Conservation (phyloP, 768 basidiomycete species). For the Suillus tomentosus region DNA sequence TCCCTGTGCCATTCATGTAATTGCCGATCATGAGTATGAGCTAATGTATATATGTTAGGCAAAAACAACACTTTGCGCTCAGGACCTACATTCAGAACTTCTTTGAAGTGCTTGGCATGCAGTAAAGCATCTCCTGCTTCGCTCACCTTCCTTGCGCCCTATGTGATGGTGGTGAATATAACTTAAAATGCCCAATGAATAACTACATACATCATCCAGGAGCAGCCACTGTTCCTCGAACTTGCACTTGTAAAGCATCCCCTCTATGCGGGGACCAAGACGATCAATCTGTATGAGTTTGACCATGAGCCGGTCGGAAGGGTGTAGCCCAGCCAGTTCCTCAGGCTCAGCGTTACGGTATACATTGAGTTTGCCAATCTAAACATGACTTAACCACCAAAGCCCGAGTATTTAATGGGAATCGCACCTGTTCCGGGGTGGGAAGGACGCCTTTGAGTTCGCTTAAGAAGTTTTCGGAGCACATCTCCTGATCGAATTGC, state of each 20-base stretch:
- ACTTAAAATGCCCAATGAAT: not conserved
- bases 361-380: slow-evolving; percentile 88
- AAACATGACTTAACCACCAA: slow-evolving; percentile 9
- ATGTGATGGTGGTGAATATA: not conserved
- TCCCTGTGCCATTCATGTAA: slow-evolving; percentile 96
- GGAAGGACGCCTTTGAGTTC: slow-evolving; percentile 89
- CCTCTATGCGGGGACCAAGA: slow-evolving; percentile 82
- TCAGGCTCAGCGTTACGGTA: slow-evolving; percentile 85
- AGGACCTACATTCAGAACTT: slow-evolving; percentile 71
- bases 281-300: slow-evolving; percentile 94
- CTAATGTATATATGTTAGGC: slow-evolving; percentile 34
- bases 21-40: slow-evolving; percentile 95
- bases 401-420: not conserved
- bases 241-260: slow-evolving; percentile 91
- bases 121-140: slow-evolving; percentile 81
- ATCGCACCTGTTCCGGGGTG: slow-evolving; percentile 80
- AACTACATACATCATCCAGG: slow-evolving; percentile 69
- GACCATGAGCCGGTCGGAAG: slow-evolving; percentile 95
- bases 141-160: slow-evolving; percentile 81
- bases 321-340: slow-evolving; percentile 87
- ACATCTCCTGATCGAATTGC: slow-evolving; percentile 84
- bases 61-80: slow-evolving; percentile 23
- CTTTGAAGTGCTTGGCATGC: slow-evolving; percentile 85
- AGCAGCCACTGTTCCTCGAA: slow-evolving; percentile 87
- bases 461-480: slow-evolving; percentile 85